phyloP scores from a whole-genome alignment of 495 filamentous ascomycete genomes.

The Penicillium ucsense region DNA sequence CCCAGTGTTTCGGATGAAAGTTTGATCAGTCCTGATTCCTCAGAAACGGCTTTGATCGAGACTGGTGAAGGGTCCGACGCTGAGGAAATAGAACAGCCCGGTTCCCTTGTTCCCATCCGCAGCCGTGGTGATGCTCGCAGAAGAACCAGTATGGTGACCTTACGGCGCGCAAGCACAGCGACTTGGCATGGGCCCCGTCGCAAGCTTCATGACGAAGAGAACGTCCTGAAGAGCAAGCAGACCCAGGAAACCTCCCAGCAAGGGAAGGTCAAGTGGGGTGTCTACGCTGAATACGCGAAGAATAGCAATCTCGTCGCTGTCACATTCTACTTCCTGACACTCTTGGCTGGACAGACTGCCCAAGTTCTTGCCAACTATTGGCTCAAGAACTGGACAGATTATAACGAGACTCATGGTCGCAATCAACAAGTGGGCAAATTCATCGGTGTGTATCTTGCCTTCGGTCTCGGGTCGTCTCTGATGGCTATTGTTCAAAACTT shows the following conservation, averaged over 20 bases:
- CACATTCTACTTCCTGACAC: conserved; percentile 62
- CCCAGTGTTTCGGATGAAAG: conserved; percentile 42
- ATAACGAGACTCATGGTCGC: conserved; percentile 52
- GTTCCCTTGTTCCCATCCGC: conserved; percentile 62
- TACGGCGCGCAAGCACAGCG: conserved; percentile 83
- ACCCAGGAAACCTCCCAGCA: conserved; percentile 80
- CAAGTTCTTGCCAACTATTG: conserved; percentile 78
- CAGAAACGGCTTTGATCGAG: conserved; percentile 45
- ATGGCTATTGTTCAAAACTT: conserved; percentile 88
- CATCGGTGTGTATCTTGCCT: conserved; percentile 87
- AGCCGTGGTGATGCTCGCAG: conserved; percentile 40
- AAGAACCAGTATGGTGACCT: conserved; percentile 59
- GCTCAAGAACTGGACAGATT: conserved; percentile 87
- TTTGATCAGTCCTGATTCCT: conserved; percentile 40
- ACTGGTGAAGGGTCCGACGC: conserved; percentile 47
- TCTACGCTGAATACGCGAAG: conserved; percentile 84
- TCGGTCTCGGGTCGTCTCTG: conserved; percentile 80
- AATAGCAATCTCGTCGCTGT: conserved; percentile 86
- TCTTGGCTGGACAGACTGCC: conserved; percentile 71
- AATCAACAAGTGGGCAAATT: conserved; percentile 80
- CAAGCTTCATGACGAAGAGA: conserved; percentile 77
- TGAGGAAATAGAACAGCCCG: conserved; percentile 65
- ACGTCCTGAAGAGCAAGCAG: conserved; percentile 66
- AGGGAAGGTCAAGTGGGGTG: conserved; percentile 94
- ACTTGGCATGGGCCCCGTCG: conserved; percentile 81